Conservation (phyloP, 2,329 filamentous ascomycete genomes). For the Chaetomiaceae sp. region DNA sequence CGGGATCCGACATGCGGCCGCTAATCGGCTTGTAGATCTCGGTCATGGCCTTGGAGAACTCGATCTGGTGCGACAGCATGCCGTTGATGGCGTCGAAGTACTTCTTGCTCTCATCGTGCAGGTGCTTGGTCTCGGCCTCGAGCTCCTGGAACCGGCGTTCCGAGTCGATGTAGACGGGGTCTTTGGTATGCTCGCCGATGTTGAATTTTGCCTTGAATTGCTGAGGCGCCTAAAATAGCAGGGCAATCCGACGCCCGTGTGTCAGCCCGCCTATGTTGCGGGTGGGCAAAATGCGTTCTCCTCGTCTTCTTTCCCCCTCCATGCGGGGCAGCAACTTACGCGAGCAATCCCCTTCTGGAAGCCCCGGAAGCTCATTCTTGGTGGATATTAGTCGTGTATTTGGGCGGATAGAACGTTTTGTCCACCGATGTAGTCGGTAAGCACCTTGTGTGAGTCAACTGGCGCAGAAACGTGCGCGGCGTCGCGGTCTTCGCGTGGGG, state of each 20-base stretch:
- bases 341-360: slow-evolving; percentile 84
- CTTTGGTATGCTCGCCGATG: slow-evolving; percentile 90
- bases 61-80: slow-evolving; percentile 96
- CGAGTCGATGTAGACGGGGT: slow-evolving; percentile 88
- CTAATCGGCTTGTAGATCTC: slow-evolving; percentile 99
- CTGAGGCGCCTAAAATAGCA: slow-evolving; percentile 65
- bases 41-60: slow-evolving; percentile 91
- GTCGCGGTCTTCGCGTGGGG: background rate
- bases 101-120: slow-evolving; percentile 94
- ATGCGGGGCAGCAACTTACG: slow-evolving; percentile 46
- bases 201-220: slow-evolving; percentile 89
- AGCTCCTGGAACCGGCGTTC: slow-evolving; percentile 91
- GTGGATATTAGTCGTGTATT: background rate
- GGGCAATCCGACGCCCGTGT: slow-evolving; percentile 23
- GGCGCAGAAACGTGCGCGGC: background rate
- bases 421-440: background rate
- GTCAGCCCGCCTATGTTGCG: background rate
- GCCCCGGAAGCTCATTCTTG: slow-evolving; percentile 89
- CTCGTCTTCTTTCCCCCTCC: no score
- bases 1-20: slow-evolving; percentile 87
- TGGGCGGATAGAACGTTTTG: background rate
- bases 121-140: slow-evolving; percentile 90
- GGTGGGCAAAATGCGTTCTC: background rate
- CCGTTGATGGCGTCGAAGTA: slow-evolving; percentile 97
- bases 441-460: background rate